Evolutionary conservation across 2,329 filamentous ascomycete genomes (phyloP), one percentile per base, ranked within the genome.

Genomic region (Eutypa lata): DNA sequence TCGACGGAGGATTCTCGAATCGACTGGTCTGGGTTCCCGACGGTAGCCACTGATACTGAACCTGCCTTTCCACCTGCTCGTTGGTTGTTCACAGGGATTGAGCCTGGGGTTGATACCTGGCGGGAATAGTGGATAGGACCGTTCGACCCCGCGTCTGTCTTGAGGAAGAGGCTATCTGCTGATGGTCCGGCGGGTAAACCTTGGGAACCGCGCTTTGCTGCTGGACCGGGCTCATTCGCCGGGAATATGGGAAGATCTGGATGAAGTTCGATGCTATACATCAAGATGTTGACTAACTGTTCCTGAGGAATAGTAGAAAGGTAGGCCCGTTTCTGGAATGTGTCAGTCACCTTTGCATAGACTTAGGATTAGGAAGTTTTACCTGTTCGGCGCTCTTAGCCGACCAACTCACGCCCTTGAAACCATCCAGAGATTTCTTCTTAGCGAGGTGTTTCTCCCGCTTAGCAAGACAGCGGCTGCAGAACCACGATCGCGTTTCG

Each of bases 401-500:
- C 0, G 66, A 61, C 73, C 74, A 76, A 51, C 72, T 71, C n/a
- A 67, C 53, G 16, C 65, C 66, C 54, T 69, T 67, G 53, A 67
- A 66, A 26, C 63, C 61, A 11, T 68, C 65, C 6, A 70, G 53
- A 44, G 61, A 73, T 61, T 68, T 73, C 62, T 70, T 72, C 62
- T 70, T 68, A 7, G 67, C 72, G 18, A 71, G 51, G 38, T 76
- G 73, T 54, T 67, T 75, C 59, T 76, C 74, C 48, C 70, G 75
- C 68, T 76, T 81, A 46, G 65, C 71, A 53, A 66, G 67, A 66
- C 90, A 93, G 26, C 79, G 75, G 7, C 72, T 72, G 64, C 90
- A 94, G 64, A 84, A 82, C 89, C 90, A 94, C 58, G 86, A 82
- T 54, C 82, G 82, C 56, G 83, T 81, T 57, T 84, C 76, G 55